Percentiles rank a stretch among this genome's conserved stretches.
Conservation (phyloP, 2,329 filamentous ascomycete species). For the Hirsutella thompsonii region DNA sequence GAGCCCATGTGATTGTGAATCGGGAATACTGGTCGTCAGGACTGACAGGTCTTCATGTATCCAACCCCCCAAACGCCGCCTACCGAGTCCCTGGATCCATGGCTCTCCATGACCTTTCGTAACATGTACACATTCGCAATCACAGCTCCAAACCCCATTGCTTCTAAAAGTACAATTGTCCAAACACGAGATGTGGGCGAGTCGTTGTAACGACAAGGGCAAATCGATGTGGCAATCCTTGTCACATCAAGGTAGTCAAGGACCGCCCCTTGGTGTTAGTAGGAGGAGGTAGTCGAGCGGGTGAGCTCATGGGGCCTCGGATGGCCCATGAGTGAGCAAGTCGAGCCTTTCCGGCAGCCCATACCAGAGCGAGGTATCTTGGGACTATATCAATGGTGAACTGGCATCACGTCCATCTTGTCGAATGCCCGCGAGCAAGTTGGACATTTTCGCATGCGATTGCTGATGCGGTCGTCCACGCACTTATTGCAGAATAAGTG, state of each 20-base stretch:
- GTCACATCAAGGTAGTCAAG: not conserved
- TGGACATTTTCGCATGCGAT: slow-evolving; percentile 88
- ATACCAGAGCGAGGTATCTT: not conserved
- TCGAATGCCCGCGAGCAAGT: slow-evolving; percentile 90
- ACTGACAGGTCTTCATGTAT: slow-evolving; percentile 5
- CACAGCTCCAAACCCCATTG: slow-evolving; percentile 4
- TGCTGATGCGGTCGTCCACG: slow-evolving; percentile 77
- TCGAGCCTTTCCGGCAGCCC: too few relatives aligned
- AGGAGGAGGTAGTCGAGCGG: too few relatives aligned
- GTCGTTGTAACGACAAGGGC: not conserved
- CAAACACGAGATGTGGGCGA: slow-evolving; percentile 6
- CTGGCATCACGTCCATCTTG: slow-evolving; percentile 74
- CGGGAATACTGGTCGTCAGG: slow-evolving; percentile 1
- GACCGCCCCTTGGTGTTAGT: too few relatives aligned
- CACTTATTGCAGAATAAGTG: slow-evolving; percentile 90
- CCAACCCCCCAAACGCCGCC: slow-evolving; percentile 8
- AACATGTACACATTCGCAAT: slow-evolving; percentile 10
- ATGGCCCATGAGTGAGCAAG: too few relatives aligned
- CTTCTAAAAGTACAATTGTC: slow-evolving; percentile 13
- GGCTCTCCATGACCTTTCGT: slow-evolving; percentile 3
- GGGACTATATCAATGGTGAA: slow-evolving; percentile 30
- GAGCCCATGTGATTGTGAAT: not conserved
- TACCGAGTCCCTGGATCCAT: not conserved
- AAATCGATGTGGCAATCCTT: not conserved
- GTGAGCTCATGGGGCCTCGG: too few relatives aligned